Conservation (phyloP, 768 basidiomycete species). For the Thelephora aurantiotincta region DNA sequence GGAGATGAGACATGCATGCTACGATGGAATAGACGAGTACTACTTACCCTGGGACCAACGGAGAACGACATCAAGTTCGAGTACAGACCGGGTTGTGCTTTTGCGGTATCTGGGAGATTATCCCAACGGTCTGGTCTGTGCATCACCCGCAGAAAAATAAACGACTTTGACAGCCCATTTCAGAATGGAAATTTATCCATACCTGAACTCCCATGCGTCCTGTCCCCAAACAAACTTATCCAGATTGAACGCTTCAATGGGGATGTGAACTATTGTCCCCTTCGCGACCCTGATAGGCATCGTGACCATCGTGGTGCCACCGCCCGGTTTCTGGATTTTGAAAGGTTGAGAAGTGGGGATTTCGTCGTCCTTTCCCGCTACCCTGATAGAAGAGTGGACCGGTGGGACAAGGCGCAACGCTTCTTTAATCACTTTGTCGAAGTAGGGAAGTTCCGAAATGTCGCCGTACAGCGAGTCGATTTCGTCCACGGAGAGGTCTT, state of each 20-base stretch:
- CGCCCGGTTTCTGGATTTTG: conserved; percentile 27
- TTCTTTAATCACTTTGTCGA: conserved; percentile 69
- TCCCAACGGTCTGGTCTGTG: conserved; percentile 74
- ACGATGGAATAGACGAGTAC: neutral
- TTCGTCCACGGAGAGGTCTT: conserved; percentile 46
- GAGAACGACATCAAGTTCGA: conserved; percentile 66
- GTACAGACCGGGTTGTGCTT: conserved; percentile 57
- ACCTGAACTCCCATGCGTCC: conserved; percentile 76
- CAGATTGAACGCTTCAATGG: conserved; percentile 68
- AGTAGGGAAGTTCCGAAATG: conserved; percentile 48
- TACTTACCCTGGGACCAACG: conserved; percentile 63
- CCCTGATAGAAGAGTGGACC: conserved; percentile 67
- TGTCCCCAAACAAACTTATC: conserved; percentile 70
- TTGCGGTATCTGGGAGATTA: conserved; percentile 52
- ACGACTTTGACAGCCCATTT: neutral
- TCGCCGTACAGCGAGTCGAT: conserved; percentile 41
- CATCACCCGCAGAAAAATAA: too few relatives aligned
- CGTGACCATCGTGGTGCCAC: conserved; percentile 20
- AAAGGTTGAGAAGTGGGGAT: conserved; percentile 59
- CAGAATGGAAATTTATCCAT: conserved; percentile 3
- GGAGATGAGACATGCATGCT: conserved; percentile 1
- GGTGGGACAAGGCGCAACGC: conserved; percentile 68
- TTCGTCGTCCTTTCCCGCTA: conserved; percentile 65
- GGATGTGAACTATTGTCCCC: conserved; percentile 65
- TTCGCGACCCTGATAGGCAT: conserved; percentile 34